Conservation (phyloP, 2,329 filamentous ascomycete genomes). For the Aspergillus jensenii region DNA sequence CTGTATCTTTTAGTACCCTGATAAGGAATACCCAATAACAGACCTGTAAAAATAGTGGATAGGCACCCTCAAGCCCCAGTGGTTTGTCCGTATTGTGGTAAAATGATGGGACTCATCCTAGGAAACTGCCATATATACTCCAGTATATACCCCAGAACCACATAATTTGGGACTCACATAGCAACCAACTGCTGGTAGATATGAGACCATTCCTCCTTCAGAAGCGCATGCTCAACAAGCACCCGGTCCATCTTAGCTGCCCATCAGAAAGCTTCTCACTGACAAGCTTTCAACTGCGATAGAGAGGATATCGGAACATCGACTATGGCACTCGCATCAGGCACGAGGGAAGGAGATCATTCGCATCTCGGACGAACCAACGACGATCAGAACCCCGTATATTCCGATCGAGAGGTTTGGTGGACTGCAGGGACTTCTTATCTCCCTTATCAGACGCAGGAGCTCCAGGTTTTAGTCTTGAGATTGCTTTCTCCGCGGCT, state of each 20-base stretch:
- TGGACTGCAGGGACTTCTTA: background rate
- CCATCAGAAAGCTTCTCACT: background rate
- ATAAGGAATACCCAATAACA: too few relatives aligned
- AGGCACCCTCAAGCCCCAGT: too few relatives aligned
- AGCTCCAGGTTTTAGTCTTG: background rate
- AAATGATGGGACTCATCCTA: too few relatives aligned
- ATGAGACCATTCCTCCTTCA: too few relatives aligned
- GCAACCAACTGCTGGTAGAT: too few relatives aligned
- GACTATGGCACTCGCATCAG: background rate
- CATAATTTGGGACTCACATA: too few relatives aligned
- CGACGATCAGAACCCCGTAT: background rate
- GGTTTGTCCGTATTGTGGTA: too few relatives aligned
- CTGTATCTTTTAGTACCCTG: too few relatives aligned
- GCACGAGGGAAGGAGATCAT: background rate
- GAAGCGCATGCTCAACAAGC: too few relatives aligned
- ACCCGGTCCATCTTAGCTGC: background rate
- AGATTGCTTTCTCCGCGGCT: constrained; percentile 5
- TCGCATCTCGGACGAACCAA: background rate
- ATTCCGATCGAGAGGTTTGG: background rate
- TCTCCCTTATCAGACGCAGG: background rate
- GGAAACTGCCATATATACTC: too few relatives aligned
- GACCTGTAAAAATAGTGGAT: too few relatives aligned
- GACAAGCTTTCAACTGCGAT: background rate
- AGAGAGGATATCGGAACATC: background rate
- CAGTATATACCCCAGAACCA: too few relatives aligned